Evolutionary conservation across 192 early-diverging fungal genomes (phyloP).

Genomic region (Lobosporangium transversale): DNA sequence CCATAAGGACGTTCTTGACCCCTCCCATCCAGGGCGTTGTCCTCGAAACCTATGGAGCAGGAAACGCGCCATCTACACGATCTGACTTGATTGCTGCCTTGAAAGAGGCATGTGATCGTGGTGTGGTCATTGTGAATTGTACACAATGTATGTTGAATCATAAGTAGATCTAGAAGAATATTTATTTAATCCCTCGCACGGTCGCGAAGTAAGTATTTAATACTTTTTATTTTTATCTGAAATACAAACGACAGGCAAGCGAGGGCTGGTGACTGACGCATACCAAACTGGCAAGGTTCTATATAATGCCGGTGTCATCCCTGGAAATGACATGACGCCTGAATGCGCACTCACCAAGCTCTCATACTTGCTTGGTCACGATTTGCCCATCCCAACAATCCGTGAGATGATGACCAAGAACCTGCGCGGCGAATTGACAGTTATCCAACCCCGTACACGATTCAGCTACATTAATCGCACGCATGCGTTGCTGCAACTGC

Average conservation of each 20-base stretch:
- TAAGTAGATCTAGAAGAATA: too few species aligned
- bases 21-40: conserved; percentile 91
- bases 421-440: conserved; percentile 93
- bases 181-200: too few species aligned
- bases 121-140: conserved; percentile 97
- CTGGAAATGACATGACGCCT: conserved; percentile 95
- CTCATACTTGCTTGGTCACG: conserved; percentile 87
- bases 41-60: conserved; percentile 95
- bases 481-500: conserved; percentile 60
- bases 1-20: conserved; percentile 86
- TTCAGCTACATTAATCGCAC: conserved; percentile 75
- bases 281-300: conserved; percentile 93
- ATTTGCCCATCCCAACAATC: conserved; percentile 70
- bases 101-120: conserved; percentile 87
- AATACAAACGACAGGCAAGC: conserved; percentile 52
- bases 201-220: too few species aligned
- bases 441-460: conserved; percentile 66
- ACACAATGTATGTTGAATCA: conserved; percentile 85
- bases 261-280: conserved; percentile 87
- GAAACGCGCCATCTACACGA: conserved; percentile 93
- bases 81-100: conserved; percentile 86
- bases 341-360: conserved; percentile 97
- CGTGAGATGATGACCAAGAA: conserved; percentile 84
- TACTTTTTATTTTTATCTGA: too few species aligned
- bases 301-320: conserved; percentile 80